These are phyloP conservation scores for Talaromyces sp. DNA, from an alignment of 2,329 filamentous ascomycete genomes.

Conservation along the genomic window DNA sequence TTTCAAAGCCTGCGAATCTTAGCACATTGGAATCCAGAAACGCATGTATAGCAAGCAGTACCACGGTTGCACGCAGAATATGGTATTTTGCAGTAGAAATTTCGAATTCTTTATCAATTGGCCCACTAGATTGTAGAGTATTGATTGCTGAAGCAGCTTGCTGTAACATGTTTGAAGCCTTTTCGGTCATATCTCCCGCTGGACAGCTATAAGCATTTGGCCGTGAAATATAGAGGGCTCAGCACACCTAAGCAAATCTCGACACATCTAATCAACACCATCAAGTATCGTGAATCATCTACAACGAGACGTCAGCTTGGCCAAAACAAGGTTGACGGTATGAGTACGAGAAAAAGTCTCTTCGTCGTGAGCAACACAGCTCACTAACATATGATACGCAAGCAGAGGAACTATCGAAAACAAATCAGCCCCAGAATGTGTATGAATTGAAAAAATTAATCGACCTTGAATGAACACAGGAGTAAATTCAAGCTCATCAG, in stretches of 20 bases:
- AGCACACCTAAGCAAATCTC: conserved; percentile 7
- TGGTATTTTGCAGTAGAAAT: conserved; percentile 53
- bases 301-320: not conserved
- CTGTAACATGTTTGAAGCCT: conserved; percentile 33
- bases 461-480: conserved; percentile 18
- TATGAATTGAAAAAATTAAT: not conserved
- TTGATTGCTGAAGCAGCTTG: conserved; percentile 47
- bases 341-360: not conserved
- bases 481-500: conserved; percentile 9
- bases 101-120: conserved; percentile 7
- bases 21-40: not conserved
- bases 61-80: conserved; percentile 51
- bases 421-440: not conserved
- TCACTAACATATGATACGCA: conserved; percentile 63
- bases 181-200: conserved; percentile 59
- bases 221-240: not conserved
- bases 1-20: conserved; percentile 1
- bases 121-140: not conserved
- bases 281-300: not conserved
- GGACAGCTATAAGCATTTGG: conserved; percentile 51
- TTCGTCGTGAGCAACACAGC: conserved; percentile 32
- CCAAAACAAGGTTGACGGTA: not conserved
- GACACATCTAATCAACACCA: conserved; percentile 4
- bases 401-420: conserved; percentile 44
- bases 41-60: conserved; percentile 51